Evolutionary conservation across 805 yeast species (phyloP), one percentile per base, ranked within the genome.

Genomic region (Kuraishia capsulata): DNA sequence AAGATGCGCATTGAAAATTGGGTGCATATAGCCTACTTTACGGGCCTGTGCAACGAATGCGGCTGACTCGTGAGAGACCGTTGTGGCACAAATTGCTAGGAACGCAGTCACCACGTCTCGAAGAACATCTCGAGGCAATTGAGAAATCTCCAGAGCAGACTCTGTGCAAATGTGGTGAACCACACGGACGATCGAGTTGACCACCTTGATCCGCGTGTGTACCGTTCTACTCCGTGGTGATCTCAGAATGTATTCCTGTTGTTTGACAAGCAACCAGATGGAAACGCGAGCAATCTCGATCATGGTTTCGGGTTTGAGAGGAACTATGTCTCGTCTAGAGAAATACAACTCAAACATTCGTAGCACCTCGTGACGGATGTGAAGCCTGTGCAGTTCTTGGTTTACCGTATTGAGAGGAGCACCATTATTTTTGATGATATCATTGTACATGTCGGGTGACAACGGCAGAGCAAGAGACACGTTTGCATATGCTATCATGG

Each of bases 281-380:
- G 70, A 53, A 2, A 64, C 50, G 35, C 65, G 61, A 42, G 70
- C 54, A 35, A 66, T 48, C 29, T 63, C 67, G 30, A 48, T 44
- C 19, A 54, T 31, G 9, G 44, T 38, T 14, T 55, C 61, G 19
- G 35, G 26, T 37, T 45, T 48, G 19, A 55, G 39, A n/a, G 47
- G 38, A 3, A 48, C 43, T 5, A 51, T 41, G 35, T 49, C 42
- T 8, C 56, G 54, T 13, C 53, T 52, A 1, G 62, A 49, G 4
- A 69, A 53, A 39, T 57, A 59, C 19, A 65, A 57, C 49, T 78
- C 83, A 24, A 81, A 57, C 3, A 77, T 48, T 18, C 61, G 61
- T 11, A 76, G 56, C 1, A 79, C 71, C 36, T 60, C 59, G 18
- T 67, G 53, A 26, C 72, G 65, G 3, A 78, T 47, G 13, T 56